Percentiles rank a stretch among this genome's conserved stretches.
phyloP scores from a whole-genome alignment of 768 basidiomycete species.

The Suillus subaureus region DNA sequence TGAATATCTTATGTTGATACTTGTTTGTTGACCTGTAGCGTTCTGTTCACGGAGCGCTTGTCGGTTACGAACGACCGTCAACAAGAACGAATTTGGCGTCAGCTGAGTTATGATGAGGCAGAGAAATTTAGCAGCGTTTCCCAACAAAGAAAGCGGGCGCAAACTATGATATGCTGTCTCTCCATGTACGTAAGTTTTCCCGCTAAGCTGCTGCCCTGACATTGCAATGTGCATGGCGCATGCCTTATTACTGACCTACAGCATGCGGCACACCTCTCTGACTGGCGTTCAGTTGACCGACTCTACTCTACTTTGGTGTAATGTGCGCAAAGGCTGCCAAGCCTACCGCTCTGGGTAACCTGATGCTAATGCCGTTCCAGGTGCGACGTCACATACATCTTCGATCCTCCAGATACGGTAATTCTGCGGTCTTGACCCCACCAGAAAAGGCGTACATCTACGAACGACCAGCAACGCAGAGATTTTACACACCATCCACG shows the following conservation, averaged over 20 bases:
- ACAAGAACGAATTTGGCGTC: neutral
- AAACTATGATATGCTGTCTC: neutral
- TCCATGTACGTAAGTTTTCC: neutral
- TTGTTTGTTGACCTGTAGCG: conserved; percentile 22
- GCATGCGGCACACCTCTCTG: neutral
- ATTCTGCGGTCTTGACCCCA: neutral
- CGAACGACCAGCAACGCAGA: neutral
- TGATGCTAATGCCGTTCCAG: neutral
- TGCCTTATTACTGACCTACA: neutral
- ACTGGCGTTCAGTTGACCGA: neutral
- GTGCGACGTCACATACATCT: neutral
- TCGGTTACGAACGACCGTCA: neutral
- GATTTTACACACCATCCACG: neutral
- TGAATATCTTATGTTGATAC: conserved; percentile 26
- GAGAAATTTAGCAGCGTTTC: neutral
- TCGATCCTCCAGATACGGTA: neutral
- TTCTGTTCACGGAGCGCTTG: neutral
- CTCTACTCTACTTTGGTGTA: neutral
- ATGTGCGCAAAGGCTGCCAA: neutral
- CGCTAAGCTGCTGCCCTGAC: neutral
- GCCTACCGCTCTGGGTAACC: neutral
- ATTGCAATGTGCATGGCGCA: neutral
- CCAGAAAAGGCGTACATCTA: neutral
- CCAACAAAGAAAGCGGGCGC: neutral
- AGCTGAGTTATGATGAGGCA: neutral